phyloP scores from a whole-genome alignment of 495 filamentous ascomycete species.

The Tuber microsphaerosporum region DNA sequence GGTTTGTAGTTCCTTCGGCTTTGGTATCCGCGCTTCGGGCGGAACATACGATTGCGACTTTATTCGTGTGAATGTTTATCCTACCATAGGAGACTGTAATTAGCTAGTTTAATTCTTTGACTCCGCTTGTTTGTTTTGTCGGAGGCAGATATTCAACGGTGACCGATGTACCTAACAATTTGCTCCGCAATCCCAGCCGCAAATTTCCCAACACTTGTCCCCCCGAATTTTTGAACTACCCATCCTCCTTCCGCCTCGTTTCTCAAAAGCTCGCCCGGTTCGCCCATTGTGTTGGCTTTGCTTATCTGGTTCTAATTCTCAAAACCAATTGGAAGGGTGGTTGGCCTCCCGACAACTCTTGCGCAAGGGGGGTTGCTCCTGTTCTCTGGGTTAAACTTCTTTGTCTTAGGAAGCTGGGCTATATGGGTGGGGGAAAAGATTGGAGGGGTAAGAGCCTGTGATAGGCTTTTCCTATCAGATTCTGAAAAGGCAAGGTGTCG shows the following conservation, averaged over 20 bases:
- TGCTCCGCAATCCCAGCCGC: conserved; percentile 65
- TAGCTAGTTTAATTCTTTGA: background rate
- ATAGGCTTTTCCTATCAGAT: background rate
- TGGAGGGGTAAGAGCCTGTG: background rate
- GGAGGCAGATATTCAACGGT: background rate
- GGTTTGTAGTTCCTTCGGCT: conserved; percentile 86
- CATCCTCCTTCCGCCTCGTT: conserved; percentile 46
- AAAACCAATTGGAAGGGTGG: background rate
- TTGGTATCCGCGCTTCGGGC: conserved; percentile 88
- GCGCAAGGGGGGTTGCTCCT: background rate
- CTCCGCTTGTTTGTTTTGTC: conserved; percentile 28
- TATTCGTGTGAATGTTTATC: conserved; percentile 42
- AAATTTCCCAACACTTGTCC: conserved; percentile 75
- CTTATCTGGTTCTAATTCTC: background rate
- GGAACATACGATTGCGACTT: conserved; percentile 86
- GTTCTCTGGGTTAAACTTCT: background rate
- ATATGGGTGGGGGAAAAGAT: background rate
- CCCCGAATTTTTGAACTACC: conserved; percentile 83
- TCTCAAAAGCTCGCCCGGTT: background rate
- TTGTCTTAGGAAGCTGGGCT: too few species aligned
- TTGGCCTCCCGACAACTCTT: background rate
- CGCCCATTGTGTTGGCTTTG: background rate
- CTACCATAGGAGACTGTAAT: background rate
- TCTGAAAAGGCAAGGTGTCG: background rate
- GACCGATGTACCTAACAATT: conserved; percentile 56